phyloP scores from a whole-genome alignment of 176 grass and related monocot species.

The Rhipidocladum racemiflorum region DNA sequence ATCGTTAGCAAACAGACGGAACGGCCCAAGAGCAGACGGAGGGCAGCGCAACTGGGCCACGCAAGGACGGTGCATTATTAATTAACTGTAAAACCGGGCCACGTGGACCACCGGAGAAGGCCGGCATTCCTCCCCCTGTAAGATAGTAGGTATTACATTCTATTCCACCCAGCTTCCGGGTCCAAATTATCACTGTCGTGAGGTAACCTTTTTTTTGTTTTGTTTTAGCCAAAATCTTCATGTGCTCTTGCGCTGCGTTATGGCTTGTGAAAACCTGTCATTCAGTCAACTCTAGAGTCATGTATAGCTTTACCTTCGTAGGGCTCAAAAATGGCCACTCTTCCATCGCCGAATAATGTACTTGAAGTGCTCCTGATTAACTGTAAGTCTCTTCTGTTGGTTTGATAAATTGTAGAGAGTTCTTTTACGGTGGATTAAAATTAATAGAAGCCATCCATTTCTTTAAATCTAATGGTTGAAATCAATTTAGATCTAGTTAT shows the following conservation, averaged over 20 bases:
- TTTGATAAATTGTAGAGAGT: conserved; percentile 10
- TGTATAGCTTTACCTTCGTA: conserved; percentile 37
- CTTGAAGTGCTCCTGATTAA: conserved; percentile 87
- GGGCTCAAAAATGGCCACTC: conserved; percentile 77
- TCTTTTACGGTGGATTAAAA: no score
- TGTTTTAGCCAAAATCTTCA: background rate
- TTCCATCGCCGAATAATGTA: conserved; percentile 74
- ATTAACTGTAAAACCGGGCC: no score
- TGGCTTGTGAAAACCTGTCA: background rate
- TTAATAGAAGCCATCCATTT: no score
- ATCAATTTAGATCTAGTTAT: no score
- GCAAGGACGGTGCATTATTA: no score
- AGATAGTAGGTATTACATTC: no score
- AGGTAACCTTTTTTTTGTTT: conserved; percentile 49
- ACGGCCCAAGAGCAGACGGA: no score
- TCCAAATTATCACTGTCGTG: conserved; percentile 97
- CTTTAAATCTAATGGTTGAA: no score
- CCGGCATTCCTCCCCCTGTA: no score
- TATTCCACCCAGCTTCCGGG: conserved; percentile 97
- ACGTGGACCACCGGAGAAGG: no score
- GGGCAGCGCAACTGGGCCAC: no score
- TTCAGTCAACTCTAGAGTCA: conserved; percentile 14
- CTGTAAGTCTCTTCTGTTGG: conserved; percentile 51
- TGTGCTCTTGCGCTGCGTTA: background rate
- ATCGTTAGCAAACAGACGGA: no score